Evolutionary conservation across 1,139 yeast species (phyloP), one percentile per base, ranked within the genome.

Genomic region (Pichia cactophila): DNA sequence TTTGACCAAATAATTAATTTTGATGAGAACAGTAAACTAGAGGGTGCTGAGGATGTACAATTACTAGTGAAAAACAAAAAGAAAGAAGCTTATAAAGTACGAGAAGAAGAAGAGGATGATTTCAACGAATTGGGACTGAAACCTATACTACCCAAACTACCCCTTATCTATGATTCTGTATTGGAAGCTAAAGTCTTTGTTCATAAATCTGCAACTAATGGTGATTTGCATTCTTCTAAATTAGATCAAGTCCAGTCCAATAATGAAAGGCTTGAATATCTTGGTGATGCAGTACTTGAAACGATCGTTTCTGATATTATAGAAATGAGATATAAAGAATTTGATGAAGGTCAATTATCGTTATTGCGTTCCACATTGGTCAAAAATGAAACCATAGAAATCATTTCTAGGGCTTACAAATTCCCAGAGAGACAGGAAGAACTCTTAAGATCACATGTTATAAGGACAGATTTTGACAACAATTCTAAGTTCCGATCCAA

Each of bases 281-380:
- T 89, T 42, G 99, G 99, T 23, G 99, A 94, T 67, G 83, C 97
- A 0, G 79, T 89, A 20, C 70, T 92, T 55, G 87, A 89, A 61
- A 78, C 78, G 53, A 71, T 84, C 43, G 81, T 86, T 45, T 84
- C 97, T 0, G 70, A 78, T 54, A 73, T 88, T 45, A 72, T 88
- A 20, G 88, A 75, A 60, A 72, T 76, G 35, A 68, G 77, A 52
- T 85, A 83, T 59, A 92, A 95, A 0, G 69, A 74, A 45, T 83
- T 82, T 39, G 71, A 81, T 26, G 98, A 94, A 71, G 98, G 98
- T 38, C 83, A 80, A 42, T 69, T 94, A 54, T 81, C 96, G 0
- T 74, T 74, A 50, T 70, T 86, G 49, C 77, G 98, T 58, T 74
- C 90, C 6, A 74, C 72, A 51, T 68, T 94, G 42, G 86, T 92